Evolutionary conservation across 306 rosid genomes (phyloP), one percentile per base, ranked within the genome.

Genomic region (Arachis hypogaea): DNA sequence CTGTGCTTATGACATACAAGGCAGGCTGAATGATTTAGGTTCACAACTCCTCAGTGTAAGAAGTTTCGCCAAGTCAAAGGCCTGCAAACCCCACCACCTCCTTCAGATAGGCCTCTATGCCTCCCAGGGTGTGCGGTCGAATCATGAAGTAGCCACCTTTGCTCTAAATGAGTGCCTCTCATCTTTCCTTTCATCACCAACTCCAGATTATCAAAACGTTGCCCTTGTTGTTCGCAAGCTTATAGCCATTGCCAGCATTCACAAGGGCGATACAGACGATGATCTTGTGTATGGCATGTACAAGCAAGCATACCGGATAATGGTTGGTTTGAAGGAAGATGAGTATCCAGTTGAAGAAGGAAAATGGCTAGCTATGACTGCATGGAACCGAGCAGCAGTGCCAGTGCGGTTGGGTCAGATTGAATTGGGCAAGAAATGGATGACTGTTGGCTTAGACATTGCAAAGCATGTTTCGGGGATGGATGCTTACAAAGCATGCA

Each of bases 311-410:
- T 88, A 88, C 45, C 63, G 88, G 78, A 79, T 94, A 73, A 88
- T 94, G 93, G 93, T 94, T 75, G 98, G 98, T 54, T 78, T 94
- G 82, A 89, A 88, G 88, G 90, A 89, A 68, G 88, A 88, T 6
- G 96, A 88, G 65, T 94, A 88, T 79, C 98, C 98, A 3, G 66
- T 56, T 5, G 97, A 86, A 63, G 98, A 91, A 86, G 98, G 90
- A 60, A 94, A 94, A 65, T 94, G 98, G 98, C 88, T 94, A 49
- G 88, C 93, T 66, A 94, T 85, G 88, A 94, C 98, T 0, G 96
- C 98, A 22, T 94, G 98, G 97, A 94, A 94, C 76, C 82, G 95
- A 66, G 98, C 98, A 8, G 88, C 95, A 5, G 67, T 88, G 67
- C 95, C 98, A 0, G 83, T 94, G 84, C 70, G 94, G 81, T 66